These are phyloP conservation scores for Fonsecaea pugnacius DNA, from an alignment of 2,329 filamentous ascomycete species.

Conservation along the genomic window DNA sequence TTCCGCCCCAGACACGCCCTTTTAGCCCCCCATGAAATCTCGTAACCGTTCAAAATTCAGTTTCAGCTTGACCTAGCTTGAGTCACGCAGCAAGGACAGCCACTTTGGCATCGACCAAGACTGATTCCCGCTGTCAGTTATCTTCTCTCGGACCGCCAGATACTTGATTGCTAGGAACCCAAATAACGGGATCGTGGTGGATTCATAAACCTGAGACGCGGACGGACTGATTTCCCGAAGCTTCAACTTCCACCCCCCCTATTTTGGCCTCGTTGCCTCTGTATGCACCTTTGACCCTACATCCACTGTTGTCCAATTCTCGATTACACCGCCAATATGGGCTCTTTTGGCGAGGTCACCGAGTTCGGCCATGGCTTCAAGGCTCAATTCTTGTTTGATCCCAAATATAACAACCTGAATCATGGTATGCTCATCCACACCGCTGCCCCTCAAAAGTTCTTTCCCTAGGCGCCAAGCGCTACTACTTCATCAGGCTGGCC, in stretches of 20 bases:
- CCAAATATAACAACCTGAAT: constrained; percentile 74
- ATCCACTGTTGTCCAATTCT: neutral
- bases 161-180: neutral
- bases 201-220: neutral
- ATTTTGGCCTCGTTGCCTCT: neutral
- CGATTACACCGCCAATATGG: constrained; percentile 29
- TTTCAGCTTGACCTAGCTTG: constrained; percentile 24
- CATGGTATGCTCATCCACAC: constrained; percentile 61
- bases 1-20: constrained; percentile 7
- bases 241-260: constrained; percentile 7
- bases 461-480: constrained; percentile 13
- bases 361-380: constrained; percentile 60
- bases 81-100: constrained; percentile 22
- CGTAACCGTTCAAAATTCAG: constrained; percentile 17
- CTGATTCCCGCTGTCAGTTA: neutral
- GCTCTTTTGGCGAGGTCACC: constrained; percentile 36
- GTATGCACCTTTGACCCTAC: neutral
- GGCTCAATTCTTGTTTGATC: constrained; percentile 71
- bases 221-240: neutral
- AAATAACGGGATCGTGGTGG: neutral
- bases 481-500: neutral
- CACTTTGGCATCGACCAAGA: constrained; percentile 6
- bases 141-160: constrained; percentile 1
- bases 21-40: constrained; percentile 15
- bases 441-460: constrained; percentile 4